These are phyloP conservation scores for Plasmodium inui DNA, from an alignment of 169 alveolate species.

Conservation along the genomic window DNA sequence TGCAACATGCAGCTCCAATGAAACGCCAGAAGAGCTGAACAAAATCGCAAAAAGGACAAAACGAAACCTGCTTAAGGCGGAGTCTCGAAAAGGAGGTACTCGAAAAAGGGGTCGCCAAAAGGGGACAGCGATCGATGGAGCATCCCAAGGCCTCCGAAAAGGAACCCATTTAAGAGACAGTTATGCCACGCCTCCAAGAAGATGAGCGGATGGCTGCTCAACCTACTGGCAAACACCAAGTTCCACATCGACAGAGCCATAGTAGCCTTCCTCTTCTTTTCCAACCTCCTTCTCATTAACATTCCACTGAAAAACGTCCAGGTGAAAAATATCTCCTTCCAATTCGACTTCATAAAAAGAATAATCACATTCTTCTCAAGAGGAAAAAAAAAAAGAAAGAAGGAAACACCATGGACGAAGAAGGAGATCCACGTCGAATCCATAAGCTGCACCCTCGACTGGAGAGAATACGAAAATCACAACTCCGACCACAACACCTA, in stretches of 20 bases:
- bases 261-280: slow-evolving; percentile 6
- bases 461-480: slow-evolving; percentile 1
- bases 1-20: background rate
- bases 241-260: slow-evolving; percentile 4
- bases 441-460: slow-evolving; percentile 13
- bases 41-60: background rate
- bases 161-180: background rate
- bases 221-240: slow-evolving; percentile 28
- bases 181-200: background rate
- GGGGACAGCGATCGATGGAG: background rate
- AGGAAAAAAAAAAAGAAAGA: background rate
- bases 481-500: slow-evolving; percentile 32
- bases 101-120: too few species aligned
- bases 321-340: slow-evolving; percentile 20
- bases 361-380: background rate
- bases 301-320: slow-evolving; percentile 36
- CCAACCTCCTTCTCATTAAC: slow-evolving; percentile 14
- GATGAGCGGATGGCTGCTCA: slow-evolving; percentile 30
- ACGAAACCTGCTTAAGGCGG: background rate
- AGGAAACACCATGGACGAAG: background rate
- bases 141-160: background rate
- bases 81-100: background rate
- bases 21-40: background rate
- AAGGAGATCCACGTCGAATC: slow-evolving; percentile 19
- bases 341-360: slow-evolving; percentile 22